phyloP scores from a whole-genome alignment of 1,139 yeast genomes.

The Wickerhamiella infanticola region DNA sequence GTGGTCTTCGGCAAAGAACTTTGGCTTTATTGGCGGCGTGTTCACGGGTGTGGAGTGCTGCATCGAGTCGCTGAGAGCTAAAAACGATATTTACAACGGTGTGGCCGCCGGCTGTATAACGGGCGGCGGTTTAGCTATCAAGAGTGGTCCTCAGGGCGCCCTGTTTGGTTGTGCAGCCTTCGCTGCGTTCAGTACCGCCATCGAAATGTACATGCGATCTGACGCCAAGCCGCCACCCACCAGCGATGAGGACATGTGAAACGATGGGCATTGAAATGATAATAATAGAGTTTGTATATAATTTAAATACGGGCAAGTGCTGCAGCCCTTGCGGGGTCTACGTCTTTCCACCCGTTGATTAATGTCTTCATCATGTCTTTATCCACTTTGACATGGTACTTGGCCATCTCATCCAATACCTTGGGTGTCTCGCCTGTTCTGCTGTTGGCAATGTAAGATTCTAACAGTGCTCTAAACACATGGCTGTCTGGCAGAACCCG shows the following conservation, averaged over 20 bases:
- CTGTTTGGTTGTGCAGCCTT: constrained; percentile 90
- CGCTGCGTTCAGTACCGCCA: constrained; percentile 91
- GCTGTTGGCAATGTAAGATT: constrained; percentile 25
- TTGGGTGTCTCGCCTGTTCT: constrained; percentile 19
- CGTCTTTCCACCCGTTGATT: constrained; percentile 26
- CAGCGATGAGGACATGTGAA: constrained; percentile 72
- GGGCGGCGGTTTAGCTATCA: constrained; percentile 78
- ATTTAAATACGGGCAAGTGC: constrained; percentile 15
- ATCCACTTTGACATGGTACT: constrained; percentile 22
- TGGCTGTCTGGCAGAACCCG: constrained; percentile 25
- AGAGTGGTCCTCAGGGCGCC: constrained; percentile 91
- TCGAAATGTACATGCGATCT: constrained; percentile 76
- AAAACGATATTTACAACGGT: constrained; percentile 86
- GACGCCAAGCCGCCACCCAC: constrained; percentile 77
- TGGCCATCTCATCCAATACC: constrained; percentile 25
- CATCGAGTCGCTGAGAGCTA: constrained; percentile 70
- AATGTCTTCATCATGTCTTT: constrained; percentile 26
- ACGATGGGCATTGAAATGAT: not conserved
- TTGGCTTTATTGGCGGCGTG: constrained; percentile 87
- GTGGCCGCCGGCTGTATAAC: constrained; percentile 89
- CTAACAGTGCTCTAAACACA: constrained; percentile 28
- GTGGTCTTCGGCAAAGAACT: constrained; percentile 77
- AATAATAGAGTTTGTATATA: not conserved
- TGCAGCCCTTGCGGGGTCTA: constrained; percentile 20
- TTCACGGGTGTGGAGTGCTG: constrained; percentile 92